Conservation (phyloP, 2,329 filamentous ascomycete species). For the Paraphaeosphaeria minitans region DNA sequence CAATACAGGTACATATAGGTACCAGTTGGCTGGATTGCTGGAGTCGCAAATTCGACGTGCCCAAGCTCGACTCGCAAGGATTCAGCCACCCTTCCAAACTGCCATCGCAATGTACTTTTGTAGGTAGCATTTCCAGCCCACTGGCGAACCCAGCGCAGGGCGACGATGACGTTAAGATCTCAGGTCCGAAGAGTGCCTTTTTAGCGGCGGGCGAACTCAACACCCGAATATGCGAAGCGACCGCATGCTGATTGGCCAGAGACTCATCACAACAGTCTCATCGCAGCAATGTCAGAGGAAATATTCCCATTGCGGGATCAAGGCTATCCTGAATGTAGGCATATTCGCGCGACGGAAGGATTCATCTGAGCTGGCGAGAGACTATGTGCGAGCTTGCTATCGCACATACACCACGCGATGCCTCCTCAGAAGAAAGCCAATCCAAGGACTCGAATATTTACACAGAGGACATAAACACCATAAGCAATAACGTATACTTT, state of each 20-base stretch:
- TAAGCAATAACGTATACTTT: background rate
- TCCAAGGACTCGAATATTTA: background rate
- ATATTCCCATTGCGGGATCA: background rate
- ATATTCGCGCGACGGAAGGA: background rate
- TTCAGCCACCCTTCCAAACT: background rate
- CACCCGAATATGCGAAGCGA: constrained; percentile 14
- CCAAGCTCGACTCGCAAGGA: too few relatives aligned
- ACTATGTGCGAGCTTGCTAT: background rate
- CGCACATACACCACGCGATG: background rate
- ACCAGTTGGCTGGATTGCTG: background rate
- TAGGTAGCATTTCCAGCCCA: background rate
- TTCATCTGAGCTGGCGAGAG: background rate
- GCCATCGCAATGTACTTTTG: background rate
- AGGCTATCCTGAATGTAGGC: background rate
- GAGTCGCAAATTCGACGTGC: too few relatives aligned
- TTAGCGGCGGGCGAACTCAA: constrained; percentile 13
- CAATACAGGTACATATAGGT: background rate
- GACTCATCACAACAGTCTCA: background rate
- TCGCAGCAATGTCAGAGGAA: background rate
- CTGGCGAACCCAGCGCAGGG: background rate
- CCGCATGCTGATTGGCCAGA: constrained; percentile 7
- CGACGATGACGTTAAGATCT: background rate
- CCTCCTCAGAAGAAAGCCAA: background rate
- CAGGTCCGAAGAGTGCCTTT: background rate
- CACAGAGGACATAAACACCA: background rate